Evolutionary conservation across 768 basidiomycete genomes (phyloP), one percentile per base, ranked within the genome.

Genomic region (Lactifluus piperatus): DNA sequence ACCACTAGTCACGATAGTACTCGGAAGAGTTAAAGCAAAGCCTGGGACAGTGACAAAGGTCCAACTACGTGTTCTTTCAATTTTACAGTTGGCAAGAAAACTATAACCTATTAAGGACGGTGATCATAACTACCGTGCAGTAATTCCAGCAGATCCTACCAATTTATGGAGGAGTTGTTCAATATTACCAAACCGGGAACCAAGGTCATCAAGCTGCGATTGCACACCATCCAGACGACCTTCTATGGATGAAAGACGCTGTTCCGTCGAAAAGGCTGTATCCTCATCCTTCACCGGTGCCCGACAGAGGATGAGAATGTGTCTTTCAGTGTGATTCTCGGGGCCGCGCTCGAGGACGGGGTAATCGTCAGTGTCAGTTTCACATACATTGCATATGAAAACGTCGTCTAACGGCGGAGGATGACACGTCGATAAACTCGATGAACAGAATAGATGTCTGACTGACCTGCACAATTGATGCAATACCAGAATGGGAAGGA

Each of bases 401-500:
- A 61, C 16, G 26, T 66, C 18, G 6, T 61, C 56, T 49, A 29
- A 47, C 32, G 20, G 7, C 13, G 22, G 18, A 27, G 26, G 16
- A 49, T 13, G n/a, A 13, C 2, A 3, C 18, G 29, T 53, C n/a
- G 20, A 39, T 11, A 18, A 46, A n/a, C 49, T 4, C 34, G 11
- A 11, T 11, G 46, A 45, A 8, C 0, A n/a, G 16, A 16, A 4
- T 24, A 10, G 8, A 22, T 6, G 20, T 11, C 36, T 13, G 39
- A 45, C 60, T 50, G 32, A 54, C 65, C 66, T n/a, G 36, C 54
- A 39, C 72, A 73, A 27, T 65, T 58, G 6, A 68, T 64, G 55
- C 70, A 72, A 32, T 66, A 72, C 71, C 72, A 72, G 54, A 68
- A 72, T 4, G 72, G 69, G 47, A 64, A 58, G 2, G 60, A 46